phyloP scores from a whole-genome alignment of 352 stramenopile genomes.

The Thalassiosira mediterranea region DNA sequence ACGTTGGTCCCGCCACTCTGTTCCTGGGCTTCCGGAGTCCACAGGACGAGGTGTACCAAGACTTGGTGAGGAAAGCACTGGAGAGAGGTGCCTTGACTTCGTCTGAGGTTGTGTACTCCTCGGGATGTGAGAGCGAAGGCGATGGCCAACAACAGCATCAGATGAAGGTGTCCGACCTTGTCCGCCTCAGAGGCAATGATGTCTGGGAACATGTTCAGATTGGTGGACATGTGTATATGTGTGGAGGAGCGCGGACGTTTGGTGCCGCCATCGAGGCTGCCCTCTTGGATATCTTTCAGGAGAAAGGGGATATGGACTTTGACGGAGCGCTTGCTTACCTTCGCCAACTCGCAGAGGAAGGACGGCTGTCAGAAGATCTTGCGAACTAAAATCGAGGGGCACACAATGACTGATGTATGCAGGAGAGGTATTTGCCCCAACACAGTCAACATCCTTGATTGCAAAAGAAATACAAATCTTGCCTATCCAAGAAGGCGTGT shows the following conservation, averaged over 20 bases:
- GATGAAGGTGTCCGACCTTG: slow-evolving; percentile 46
- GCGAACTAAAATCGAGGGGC: slow-evolving; percentile 42
- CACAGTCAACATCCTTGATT: no score
- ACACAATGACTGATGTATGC: no score
- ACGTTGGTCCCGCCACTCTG: slow-evolving; percentile 47
- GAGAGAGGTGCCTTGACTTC: slow-evolving; percentile 43
- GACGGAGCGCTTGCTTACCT: slow-evolving; percentile 54
- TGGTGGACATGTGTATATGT: slow-evolving; percentile 64
- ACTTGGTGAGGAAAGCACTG: slow-evolving; percentile 50
- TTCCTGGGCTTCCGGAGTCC: slow-evolving; percentile 68
- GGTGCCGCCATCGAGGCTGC: slow-evolving; percentile 56
- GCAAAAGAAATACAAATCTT: no score
- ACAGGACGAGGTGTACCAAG: slow-evolving; percentile 61
- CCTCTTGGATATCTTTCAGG: slow-evolving; percentile 63
- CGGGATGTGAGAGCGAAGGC: slow-evolving; percentile 21
- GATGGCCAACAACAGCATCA: slow-evolving; percentile 12
- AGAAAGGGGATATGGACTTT: slow-evolving; percentile 50
- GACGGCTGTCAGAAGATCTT: slow-evolving; percentile 52
- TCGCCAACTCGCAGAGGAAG: slow-evolving; percentile 47
- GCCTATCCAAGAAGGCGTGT: no score
- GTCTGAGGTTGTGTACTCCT: slow-evolving; percentile 46
- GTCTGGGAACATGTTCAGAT: slow-evolving; percentile 51
- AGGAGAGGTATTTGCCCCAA: no score
- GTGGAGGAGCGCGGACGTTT: slow-evolving; percentile 68
- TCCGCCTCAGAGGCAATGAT: slow-evolving; percentile 29